Conservation (phyloP, 2,329 filamentous ascomycete genomes). For the Fusarium odoratissimum region DNA sequence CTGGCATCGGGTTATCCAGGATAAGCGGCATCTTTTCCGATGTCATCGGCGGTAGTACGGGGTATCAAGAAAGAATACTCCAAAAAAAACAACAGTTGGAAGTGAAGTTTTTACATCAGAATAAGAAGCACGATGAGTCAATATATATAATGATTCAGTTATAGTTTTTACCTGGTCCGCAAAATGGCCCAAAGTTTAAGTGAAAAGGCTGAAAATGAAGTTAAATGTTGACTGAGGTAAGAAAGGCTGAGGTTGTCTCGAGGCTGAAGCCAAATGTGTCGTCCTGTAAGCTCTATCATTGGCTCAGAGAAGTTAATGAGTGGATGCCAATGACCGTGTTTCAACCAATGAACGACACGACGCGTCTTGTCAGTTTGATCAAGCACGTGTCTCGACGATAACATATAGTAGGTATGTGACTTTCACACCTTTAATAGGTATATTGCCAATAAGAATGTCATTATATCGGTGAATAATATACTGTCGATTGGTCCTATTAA, state of each 20-base stretch:
- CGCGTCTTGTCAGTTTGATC: neutral
- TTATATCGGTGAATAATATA: neutral
- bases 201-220: constrained; percentile 16
- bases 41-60: constrained; percentile 46
- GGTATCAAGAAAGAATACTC: constrained; percentile 34
- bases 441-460: neutral
- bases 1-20: constrained; percentile 58
- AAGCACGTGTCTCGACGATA: neutral
- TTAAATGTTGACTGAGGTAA: constrained; percentile 18
- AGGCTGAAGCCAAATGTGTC: constrained; percentile 35
- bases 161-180: constrained; percentile 6
- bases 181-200: constrained; percentile 21
- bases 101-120: constrained; percentile 24
- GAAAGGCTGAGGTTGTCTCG: constrained; percentile 40
- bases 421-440: neutral
- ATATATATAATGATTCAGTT: constrained; percentile 21
- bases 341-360: constrained; percentile 16
- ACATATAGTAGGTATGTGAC: neutral
- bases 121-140: neutral
- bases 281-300: constrained; percentile 21
- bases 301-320: constrained; percentile 8
- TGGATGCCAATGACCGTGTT: constrained; percentile 37
- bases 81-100: constrained; percentile 11
- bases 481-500: neutral
- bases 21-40: constrained; percentile 58